Percentiles rank a stretch among this genome's conserved stretches.
phyloP scores from a whole-genome alignment of 768 basidiomycete genomes.

The Suillus spraguei region DNA sequence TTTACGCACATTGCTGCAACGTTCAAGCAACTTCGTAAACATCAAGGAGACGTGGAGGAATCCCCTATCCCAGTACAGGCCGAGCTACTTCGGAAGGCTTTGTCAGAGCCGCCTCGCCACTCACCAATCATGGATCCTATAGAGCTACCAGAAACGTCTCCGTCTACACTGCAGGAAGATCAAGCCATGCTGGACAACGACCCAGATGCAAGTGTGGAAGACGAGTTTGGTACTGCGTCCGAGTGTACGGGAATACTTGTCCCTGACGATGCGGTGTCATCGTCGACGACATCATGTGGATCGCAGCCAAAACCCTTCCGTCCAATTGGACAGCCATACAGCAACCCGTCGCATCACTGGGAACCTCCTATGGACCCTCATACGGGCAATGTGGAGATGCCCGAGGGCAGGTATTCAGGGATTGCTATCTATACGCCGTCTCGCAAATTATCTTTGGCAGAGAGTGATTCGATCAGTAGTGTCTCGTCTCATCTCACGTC shows the following conservation, averaged over 20 bases:
- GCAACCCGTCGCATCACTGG: not conserved
- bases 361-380: not conserved
- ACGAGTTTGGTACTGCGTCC: conserved; percentile 1
- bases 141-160: conserved; percentile 27
- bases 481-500: conserved; percentile 34
- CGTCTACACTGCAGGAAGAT: not conserved
- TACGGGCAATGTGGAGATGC: conserved; percentile 29
- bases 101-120: conserved; percentile 17
- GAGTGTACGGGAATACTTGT: too few relatives aligned
- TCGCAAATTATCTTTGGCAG: conserved; percentile 7
- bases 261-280: too few relatives aligned
- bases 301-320: not conserved
- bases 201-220: too few relatives aligned
- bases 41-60: conserved; percentile 35
- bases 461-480: conserved; percentile 26
- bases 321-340: not conserved
- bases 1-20: conserved; percentile 52
- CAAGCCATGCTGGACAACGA: not conserved
- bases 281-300: not conserved
- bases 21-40: conserved; percentile 47
- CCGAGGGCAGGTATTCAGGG: conserved; percentile 22
- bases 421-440: conserved; percentile 43
- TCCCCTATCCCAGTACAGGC: conserved; percentile 31
- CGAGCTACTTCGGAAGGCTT: conserved; percentile 23
- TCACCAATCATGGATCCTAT: conserved; percentile 44